Conservation (phyloP, 805 yeast genomes). For the Barnettozyma populi region DNA sequence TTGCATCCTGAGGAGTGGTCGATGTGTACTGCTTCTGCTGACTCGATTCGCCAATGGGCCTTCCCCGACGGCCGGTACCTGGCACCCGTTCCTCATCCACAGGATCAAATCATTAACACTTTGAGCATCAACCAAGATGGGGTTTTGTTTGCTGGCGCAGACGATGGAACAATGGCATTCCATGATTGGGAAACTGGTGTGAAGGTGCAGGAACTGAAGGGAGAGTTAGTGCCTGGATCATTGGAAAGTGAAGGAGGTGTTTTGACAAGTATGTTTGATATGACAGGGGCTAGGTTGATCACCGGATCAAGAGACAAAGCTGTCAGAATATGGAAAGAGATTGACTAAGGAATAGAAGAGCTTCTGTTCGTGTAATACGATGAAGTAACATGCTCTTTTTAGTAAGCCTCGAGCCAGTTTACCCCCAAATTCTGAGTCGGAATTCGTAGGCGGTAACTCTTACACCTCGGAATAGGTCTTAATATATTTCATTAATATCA, state of each 20-base stretch:
- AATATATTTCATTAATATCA: background rate
- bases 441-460: too few species aligned
- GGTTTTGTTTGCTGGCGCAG: slow-evolving; percentile 75
- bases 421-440: too few species aligned
- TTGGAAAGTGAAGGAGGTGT: slow-evolving; percentile 62
- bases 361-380: too few species aligned
- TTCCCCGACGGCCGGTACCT: slow-evolving; percentile 58
- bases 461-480: background rate
- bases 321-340: slow-evolving; percentile 66
- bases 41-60: slow-evolving; percentile 79
- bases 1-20: slow-evolving; percentile 67
- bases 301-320: slow-evolving; percentile 92
- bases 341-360: too few species aligned
- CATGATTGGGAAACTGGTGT: slow-evolving; percentile 75
- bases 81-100: slow-evolving; percentile 50
- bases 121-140: slow-evolving; percentile 55
- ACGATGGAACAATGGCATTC: slow-evolving; percentile 71
- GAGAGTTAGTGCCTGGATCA: slow-evolving; percentile 67
- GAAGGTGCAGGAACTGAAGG: slow-evolving; percentile 46
- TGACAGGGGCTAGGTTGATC: slow-evolving; percentile 71
- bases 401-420: too few species aligned
- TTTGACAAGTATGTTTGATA: slow-evolving; percentile 67
- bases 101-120: slow-evolving; percentile 60
- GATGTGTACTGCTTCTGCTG: slow-evolving; percentile 75
- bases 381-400: too few species aligned